Percentiles rank a stretch among this genome's conserved stretches.
Evolutionary conservation across 2,329 filamentous ascomycete genomes (phyloP).

Genomic region (Gaeumannomyces tritici): DNA sequence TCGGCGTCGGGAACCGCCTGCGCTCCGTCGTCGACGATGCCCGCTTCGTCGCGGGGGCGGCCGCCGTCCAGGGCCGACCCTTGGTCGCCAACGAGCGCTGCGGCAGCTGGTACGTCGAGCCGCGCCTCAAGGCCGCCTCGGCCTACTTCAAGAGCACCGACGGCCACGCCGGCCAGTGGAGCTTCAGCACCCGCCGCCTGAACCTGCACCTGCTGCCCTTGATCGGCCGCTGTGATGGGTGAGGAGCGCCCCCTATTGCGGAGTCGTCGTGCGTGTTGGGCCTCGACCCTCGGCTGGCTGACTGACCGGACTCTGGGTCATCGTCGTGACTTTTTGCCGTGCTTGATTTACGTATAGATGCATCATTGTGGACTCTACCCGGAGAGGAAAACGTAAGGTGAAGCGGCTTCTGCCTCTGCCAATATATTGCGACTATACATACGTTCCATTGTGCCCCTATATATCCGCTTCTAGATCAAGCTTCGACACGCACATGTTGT

Average conservation of each 20-base stretch:
- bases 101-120: constrained; percentile 86
- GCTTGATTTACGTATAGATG: constrained; percentile 34
- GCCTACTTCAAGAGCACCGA: constrained; percentile 98
- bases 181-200: constrained; percentile 73
- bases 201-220: constrained; percentile 74
- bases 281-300: no score
- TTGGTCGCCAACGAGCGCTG: constrained; percentile 90
- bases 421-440: background rate
- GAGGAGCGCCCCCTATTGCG: constrained; percentile 16
- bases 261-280: no score
- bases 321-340: background rate
- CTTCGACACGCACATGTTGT: background rate
- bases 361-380: constrained; percentile 87
- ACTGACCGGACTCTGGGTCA: background rate
- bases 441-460: background rate
- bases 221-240: constrained; percentile 59
- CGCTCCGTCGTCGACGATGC: constrained; percentile 70
- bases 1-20: constrained; percentile 75
- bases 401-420: background rate
- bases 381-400: constrained; percentile 69
- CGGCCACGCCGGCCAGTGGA: constrained; percentile 85
- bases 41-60: constrained; percentile 58
- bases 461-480: background rate
- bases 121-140: constrained; percentile 54
- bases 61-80: constrained; percentile 47